Base-by-base conservation (phyloP, 768 basidiomycete species). In the Lactarius akahatsu region DNA sequence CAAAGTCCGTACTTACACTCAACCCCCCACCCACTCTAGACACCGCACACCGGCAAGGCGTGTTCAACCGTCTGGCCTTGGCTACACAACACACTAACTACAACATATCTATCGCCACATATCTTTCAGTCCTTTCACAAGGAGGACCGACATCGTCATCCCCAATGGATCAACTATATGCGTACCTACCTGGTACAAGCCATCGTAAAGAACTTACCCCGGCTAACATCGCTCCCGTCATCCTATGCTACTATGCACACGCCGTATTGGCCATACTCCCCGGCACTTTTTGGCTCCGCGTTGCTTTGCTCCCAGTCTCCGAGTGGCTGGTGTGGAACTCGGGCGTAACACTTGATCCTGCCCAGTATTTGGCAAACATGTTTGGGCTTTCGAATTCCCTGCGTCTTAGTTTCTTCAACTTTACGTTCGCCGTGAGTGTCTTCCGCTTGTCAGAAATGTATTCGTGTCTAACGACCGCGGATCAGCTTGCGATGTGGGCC, bases 251-350 rank as follows among this genome's bases (percentile, higher is more conserved):
- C 63, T 68, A 68, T 45, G 57, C 43, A 13, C 67, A 68, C 18
- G 69, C 67, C 2, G 52, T 69, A 16, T 59, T 69, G 61, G 69
- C 58, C 38, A 64, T 70, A 32, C 61, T 70, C 15, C 67, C 55
- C 6, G 26, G 47, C 15, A 70, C 69, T 0, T 63, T 54, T 20
- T 45, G 57, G 40, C 11, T 61, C 26, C 57, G 59, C 7, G 16
- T 62, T 13, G 54, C 61, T n/a, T 28, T 70, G 15, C 30, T 70
- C 18, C 69, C 69, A n/a, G 7, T 69, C 40, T 69, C 61, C 7
- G 30, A 62, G n/a, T 68, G 61, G 61, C 30, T 62, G 16, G 67
- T 63, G 32, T 70, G 61, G 59, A 11, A 20, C 28, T 41, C 59
- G 11, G 64, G 36, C 1, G 61, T 63, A 16, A 55, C 57, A 7